These are phyloP conservation scores for Lichtheimia hyalospora DNA, from an alignment of 371 early-diverging fungal genomes.

Conservation along the genomic window DNA sequence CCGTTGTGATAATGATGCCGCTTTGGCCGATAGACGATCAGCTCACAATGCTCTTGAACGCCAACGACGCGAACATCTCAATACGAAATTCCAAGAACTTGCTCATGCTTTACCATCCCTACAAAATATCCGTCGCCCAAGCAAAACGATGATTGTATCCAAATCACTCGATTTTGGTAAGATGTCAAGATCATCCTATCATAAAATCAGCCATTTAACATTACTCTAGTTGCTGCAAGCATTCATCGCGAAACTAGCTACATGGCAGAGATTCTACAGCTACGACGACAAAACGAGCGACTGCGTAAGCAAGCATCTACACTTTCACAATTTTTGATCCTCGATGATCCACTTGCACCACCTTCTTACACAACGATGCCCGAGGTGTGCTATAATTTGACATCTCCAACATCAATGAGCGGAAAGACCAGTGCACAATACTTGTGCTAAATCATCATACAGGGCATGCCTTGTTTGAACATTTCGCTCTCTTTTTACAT, in stretches of 20 bases:
- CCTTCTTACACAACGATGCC: background rate
- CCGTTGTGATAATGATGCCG: background rate
- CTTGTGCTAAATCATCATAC: too few relatives aligned
- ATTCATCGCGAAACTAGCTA: slow-evolving; percentile 26
- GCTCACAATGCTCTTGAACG: slow-evolving; percentile 83
- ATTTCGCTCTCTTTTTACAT: too few relatives aligned
- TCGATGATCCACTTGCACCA: slow-evolving; percentile 1
- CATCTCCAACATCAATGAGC: too few relatives aligned
- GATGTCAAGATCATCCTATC: background rate
- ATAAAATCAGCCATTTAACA: background rate
- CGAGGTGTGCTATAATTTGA: too few relatives aligned
- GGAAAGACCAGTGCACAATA: too few relatives aligned
- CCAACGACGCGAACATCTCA: slow-evolving; percentile 76
- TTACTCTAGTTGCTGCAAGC: slow-evolving; percentile 6
- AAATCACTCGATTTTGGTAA: slow-evolving; percentile 71
- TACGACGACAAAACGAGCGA: slow-evolving; percentile 34
- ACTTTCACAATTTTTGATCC: background rate
- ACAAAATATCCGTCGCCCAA: slow-evolving; percentile 69
- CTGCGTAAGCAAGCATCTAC: slow-evolving; percentile 29
- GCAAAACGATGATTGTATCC: slow-evolving; percentile 77
- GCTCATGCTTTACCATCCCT: slow-evolving; percentile 76
- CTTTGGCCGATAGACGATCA: slow-evolving; percentile 41
- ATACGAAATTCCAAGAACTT: slow-evolving; percentile 75
- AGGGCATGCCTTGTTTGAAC: too few relatives aligned
- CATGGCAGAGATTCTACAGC: slow-evolving; percentile 22